Evolutionary conservation across 1,284 basidiomycete genomes (phyloP), one percentile per base, ranked within the genome.

Genomic region (Wolfiporia cocos): DNA sequence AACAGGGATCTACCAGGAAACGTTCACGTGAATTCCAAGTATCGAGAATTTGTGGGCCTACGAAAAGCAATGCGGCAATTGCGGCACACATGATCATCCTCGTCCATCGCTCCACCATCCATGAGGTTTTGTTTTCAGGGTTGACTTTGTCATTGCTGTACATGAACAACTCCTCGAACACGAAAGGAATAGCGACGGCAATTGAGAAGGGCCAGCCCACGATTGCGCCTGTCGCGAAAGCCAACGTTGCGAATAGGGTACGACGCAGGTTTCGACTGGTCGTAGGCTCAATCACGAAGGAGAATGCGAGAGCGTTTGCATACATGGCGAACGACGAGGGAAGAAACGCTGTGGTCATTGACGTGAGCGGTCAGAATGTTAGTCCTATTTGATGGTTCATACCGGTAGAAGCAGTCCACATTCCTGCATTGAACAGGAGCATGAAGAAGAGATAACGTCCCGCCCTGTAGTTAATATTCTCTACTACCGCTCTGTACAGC

Each of bases 291-390:
- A 96, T 68, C 3, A 80, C 81, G 52, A 76, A 89, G 0, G 91
- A 78, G 49, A 81, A 86, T 1, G 91, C 95, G 36, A 95, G 67
- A 48, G 86, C 83, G 35, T 81, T 86, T 24, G 87, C 79, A 63
- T 93, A 93, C 91, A 99, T 92, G 2, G 92, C 82, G 57, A 98
- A 97, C 1, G 90, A 85, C 6, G 96, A 98, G 0, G 96, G 94
- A 4, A 97, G 71, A 67, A 96, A 89, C 0, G 93, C 90, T 92
- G 51, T 18, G 29, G n/a, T n/a, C n/a, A n/a, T n/a, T n/a, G n/a
- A n/a, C n/a, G n/a, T n/a, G n/a, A n/a, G n/a, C n/a, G n/a, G n/a
- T n/a, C n/a, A n/a, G n/a, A n/a, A n/a, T n/a, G n/a, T n/a, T n/a
- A n/a, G n/a, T n/a, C n/a, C n/a, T n/a, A n/a, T n/a, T n/a, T n/a